phyloP scores from a whole-genome alignment of 106 monocot species.

The Dioscorea dumetorum region DNA sequence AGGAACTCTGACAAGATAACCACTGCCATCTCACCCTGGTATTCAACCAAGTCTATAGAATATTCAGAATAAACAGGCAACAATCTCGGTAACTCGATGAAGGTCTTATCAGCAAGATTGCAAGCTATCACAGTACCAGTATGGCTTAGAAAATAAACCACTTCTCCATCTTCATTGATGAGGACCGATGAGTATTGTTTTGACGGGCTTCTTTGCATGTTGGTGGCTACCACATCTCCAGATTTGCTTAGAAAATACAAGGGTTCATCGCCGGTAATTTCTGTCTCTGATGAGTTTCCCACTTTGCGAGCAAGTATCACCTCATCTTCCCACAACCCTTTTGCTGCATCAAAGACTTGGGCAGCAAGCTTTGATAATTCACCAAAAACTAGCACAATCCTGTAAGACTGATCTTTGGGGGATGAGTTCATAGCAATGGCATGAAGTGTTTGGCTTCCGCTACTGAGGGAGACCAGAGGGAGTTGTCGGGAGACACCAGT shows the following conservation, averaged over 20 bases:
- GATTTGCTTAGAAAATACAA: conserved; percentile 84
- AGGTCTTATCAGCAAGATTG: conserved; percentile 32
- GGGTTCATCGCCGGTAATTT: conserved; percentile 18
- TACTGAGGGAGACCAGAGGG: conserved; percentile 7
- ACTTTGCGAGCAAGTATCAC: conserved; percentile 13
- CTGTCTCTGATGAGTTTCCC: conserved; percentile 12
- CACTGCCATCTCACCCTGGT: conserved; percentile 44
- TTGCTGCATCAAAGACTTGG: conserved; percentile 41
- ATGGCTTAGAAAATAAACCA: conserved; percentile 56
- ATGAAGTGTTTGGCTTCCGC: conserved; percentile 22
- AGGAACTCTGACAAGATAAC: conserved; percentile 67
- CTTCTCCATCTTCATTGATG: conserved; percentile 34
- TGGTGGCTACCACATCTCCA: conserved; percentile 73
- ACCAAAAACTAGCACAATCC: conserved; percentile 45
- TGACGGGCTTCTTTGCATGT: conserved; percentile 71
- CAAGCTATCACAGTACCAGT: conserved; percentile 55
- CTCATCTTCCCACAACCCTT: conserved; percentile 44
- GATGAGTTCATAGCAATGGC: conserved; percentile 64
- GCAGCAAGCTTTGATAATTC: conserved; percentile 37
- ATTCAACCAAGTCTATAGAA: conserved; percentile 64
- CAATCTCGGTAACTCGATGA: conserved; percentile 46
- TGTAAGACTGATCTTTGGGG: conserved; percentile 23
- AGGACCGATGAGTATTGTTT: conserved; percentile 80
- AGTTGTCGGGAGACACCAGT: conserved; percentile 51
- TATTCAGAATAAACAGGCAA: conserved; percentile 59